These are phyloP conservation scores for Ustilago sp. DNA, from an alignment of 1,284 basidiomycete genomes.

Conservation along the genomic window DNA sequence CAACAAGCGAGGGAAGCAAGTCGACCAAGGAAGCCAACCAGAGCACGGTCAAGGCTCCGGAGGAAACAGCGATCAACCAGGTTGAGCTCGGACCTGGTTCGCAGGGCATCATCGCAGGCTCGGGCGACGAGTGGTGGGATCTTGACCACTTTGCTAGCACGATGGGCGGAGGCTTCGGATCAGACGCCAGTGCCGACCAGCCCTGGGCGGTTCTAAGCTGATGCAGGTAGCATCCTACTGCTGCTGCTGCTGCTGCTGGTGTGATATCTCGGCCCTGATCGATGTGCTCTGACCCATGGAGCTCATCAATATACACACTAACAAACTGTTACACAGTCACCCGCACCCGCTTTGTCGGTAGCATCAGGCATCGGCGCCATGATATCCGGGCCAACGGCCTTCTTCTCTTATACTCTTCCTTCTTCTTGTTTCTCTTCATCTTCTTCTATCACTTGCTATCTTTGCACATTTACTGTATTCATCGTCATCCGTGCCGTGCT, in stretches of 20 bases:
- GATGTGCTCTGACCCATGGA: slow-evolving; percentile 11
- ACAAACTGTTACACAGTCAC: not conserved
- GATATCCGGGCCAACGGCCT: slow-evolving; percentile 29
- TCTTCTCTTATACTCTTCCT: not conserved
- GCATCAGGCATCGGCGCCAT: not conserved
- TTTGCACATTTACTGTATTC: slow-evolving; percentile 31
- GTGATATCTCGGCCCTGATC: not conserved
- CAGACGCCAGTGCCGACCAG: slow-evolving; percentile 47
- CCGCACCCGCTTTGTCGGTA: not conserved
- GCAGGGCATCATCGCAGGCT: slow-evolving; percentile 43
- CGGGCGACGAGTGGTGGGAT: slow-evolving; percentile 55
- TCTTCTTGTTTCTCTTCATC: slow-evolving; percentile 9
- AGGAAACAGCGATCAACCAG: slow-evolving; percentile 45
- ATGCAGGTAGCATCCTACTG: not conserved
- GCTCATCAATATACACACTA: slow-evolving; percentile 1
- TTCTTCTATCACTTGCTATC: slow-evolving; percentile 3
- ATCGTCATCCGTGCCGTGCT: slow-evolving; percentile 13
- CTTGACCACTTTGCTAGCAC: slow-evolving; percentile 51
- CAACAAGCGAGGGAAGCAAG: slow-evolving; percentile 21
- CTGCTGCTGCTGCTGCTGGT: not conserved
- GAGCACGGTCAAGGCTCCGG: slow-evolving; percentile 31
- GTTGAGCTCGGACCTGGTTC: slow-evolving; percentile 53
- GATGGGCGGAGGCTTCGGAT: slow-evolving; percentile 36
- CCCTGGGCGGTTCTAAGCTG: slow-evolving; percentile 54
- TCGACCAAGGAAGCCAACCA: slow-evolving; percentile 16